A percentile compares a stretch with the other conserved stretches of the same genome.
These are phyloP conservation scores for Hyaloperonospora brassicae DNA, from an alignment of 352 stramenopile genomes.

Conservation along the genomic window DNA sequence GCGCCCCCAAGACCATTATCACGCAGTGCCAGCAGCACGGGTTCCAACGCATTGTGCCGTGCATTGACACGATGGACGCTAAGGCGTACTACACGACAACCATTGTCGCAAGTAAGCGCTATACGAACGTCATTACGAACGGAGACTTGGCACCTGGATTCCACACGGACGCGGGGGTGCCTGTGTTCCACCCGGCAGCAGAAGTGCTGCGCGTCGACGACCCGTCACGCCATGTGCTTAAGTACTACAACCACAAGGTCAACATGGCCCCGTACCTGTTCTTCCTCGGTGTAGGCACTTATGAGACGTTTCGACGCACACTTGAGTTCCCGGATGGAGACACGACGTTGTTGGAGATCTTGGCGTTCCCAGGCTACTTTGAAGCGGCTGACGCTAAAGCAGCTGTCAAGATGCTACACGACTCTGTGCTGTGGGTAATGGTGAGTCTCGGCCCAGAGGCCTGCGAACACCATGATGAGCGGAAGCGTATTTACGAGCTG, in stretches of 20 bases:
- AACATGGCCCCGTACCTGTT: conserved; percentile 82
- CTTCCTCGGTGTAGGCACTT: conserved; percentile 68
- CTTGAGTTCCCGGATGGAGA: conserved; percentile 72
- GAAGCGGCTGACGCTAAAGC: conserved; percentile 56
- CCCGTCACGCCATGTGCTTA: conserved; percentile 51
- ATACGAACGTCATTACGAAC: conserved; percentile 81
- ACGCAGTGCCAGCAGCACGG: conserved; percentile 77
- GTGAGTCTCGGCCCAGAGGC: conserved; percentile 62
- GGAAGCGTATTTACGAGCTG: conserved; percentile 61
- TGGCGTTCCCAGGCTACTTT: conserved; percentile 63
- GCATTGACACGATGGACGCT: conserved; percentile 73
- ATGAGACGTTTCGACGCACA: conserved; percentile 63
- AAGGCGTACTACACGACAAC: conserved; percentile 80
- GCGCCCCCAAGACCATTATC: conserved; percentile 67
- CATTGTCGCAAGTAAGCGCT: conserved; percentile 58
- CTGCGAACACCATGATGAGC: conserved; percentile 59
- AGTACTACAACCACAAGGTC: conserved; percentile 80
- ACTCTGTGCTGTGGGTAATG: conserved; percentile 67
- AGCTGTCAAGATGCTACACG: conserved; percentile 67
- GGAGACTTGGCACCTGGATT: conserved; percentile 63
- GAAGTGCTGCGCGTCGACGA: conserved; percentile 51
- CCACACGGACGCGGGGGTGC: conserved; percentile 45
- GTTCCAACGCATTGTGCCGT: conserved; percentile 72
- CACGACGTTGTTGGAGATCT: conserved; percentile 60
- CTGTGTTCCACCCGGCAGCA: conserved; percentile 46